Evolutionary conservation across 2,329 filamentous ascomycete species (phyloP).

Genomic region (Botrytis pseudocinerea): DNA sequence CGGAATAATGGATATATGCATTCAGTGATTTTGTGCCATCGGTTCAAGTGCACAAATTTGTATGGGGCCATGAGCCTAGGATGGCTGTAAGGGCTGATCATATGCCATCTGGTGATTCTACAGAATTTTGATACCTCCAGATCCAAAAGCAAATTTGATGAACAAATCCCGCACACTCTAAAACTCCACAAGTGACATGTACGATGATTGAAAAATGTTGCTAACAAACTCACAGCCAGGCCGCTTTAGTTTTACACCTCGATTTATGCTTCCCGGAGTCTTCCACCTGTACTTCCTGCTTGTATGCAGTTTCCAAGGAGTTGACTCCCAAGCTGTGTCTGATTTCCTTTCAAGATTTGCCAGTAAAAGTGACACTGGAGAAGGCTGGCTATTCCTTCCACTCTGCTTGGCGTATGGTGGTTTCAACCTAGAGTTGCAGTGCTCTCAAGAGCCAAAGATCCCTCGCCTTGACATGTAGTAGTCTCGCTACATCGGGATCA

Average conservation of each 20-base stretch:
- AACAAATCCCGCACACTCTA: constrained; percentile 1
- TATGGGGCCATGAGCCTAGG: constrained; percentile 8
- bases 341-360: not conserved
- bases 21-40: constrained; percentile 18
- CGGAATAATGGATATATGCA: constrained; percentile 21
- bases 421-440: not conserved
- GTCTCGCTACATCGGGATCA: not conserved
- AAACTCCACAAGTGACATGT: not conserved
- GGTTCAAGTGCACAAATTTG: constrained; percentile 12
- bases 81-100: constrained; percentile 6
- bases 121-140: constrained; percentile 18
- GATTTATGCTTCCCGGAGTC: not conserved
- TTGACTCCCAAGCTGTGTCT: not conserved
- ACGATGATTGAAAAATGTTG: not conserved
- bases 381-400: not conserved
- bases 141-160: constrained; percentile 14
- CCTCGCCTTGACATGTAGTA: not conserved
- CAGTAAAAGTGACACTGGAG: not conserved
- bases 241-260: not conserved
- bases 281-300: not conserved
- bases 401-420: not conserved
- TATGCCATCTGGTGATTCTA: constrained; percentile 6
- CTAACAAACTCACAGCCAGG: not conserved
- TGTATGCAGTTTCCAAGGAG: not conserved
- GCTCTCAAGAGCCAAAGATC: not conserved